Percentiles rank a stretch among this genome's conserved stretches.
These are phyloP conservation scores for Lecanoromycetidae sp. DNA, from an alignment of 2,329 filamentous ascomycete species.

Conservation along the genomic window DNA sequence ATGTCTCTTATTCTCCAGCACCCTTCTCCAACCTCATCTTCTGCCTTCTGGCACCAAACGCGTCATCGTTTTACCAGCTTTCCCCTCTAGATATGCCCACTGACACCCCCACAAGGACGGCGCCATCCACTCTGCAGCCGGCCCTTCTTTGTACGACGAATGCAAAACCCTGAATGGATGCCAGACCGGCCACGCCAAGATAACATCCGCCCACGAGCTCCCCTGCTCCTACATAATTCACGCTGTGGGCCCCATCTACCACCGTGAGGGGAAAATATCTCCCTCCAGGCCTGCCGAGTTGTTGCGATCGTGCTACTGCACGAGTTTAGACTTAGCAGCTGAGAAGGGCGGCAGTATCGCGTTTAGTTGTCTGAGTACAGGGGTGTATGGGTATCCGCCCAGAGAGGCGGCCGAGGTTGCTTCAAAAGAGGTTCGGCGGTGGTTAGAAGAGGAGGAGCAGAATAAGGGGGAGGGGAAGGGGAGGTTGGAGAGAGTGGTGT, in stretches of 20 bases:
- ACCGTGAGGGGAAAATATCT: constrained; percentile 28
- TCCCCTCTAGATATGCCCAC: neutral
- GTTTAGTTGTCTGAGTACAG: constrained; percentile 77
- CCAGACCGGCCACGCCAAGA: constrained; percentile 65
- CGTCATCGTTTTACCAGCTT: neutral
- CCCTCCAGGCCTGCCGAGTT: constrained; percentile 29
- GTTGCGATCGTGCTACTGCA: constrained; percentile 55
- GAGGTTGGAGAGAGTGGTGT: constrained; percentile 61
- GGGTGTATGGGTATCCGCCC: constrained; percentile 78
- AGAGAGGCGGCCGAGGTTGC: constrained; percentile 60
- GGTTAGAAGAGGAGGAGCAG: constrained; percentile 33
- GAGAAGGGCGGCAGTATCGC: constrained; percentile 57
- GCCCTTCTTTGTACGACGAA: constrained; percentile 53
- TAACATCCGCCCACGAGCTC: constrained; percentile 65
- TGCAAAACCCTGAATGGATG: constrained; percentile 64
- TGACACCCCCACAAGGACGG: constrained; percentile 39
- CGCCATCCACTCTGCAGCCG: constrained; percentile 76
- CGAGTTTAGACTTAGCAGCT: constrained; percentile 60
- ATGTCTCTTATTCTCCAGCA: neutral
- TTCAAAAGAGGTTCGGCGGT: constrained; percentile 46
- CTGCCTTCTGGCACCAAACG: neutral
- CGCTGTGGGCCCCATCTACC: constrained; percentile 75
- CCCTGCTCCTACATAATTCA: constrained; percentile 76
- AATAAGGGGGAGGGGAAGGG: constrained; percentile 24
- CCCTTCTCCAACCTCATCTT: neutral